These are phyloP conservation scores for Vinca major DNA, from an alignment of 305 asterid genomes.

Conservation along the genomic window DNA sequence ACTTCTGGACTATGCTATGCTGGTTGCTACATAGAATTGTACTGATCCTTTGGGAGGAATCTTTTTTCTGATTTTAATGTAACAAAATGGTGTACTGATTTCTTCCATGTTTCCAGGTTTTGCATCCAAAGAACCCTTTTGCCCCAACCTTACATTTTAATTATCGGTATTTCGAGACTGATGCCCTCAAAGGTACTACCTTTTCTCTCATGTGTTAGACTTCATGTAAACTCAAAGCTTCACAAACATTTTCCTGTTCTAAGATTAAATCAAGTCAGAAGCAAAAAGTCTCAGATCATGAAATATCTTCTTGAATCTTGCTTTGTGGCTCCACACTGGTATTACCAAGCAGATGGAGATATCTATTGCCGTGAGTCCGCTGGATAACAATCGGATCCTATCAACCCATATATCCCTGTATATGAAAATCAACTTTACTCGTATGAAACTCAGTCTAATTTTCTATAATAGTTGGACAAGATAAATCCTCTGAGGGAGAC, in stretches of 20 bases:
- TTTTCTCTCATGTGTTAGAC: background rate
- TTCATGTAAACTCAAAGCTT: background rate
- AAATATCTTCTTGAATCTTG: background rate
- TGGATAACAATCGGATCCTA: too few species aligned
- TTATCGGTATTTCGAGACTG: constrained; percentile 91
- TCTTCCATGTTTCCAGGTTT: constrained; percentile 37
- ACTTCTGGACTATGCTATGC: too few species aligned
- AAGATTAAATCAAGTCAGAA: background rate
- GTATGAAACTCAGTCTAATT: too few species aligned
- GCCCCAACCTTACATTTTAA: constrained; percentile 95
- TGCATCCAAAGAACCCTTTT: constrained; percentile 93
- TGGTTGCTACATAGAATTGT: too few species aligned
- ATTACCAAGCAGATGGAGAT: background rate
- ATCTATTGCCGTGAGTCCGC: background rate
- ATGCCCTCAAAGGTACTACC: constrained; percentile 67
- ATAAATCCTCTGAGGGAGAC: background rate
- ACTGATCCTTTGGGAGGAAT: too few species aligned
- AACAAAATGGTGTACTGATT: too few species aligned
- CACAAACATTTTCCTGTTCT: background rate
- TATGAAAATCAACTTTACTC: too few species aligned
- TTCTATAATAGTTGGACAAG: background rate
- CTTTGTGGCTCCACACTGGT: background rate
- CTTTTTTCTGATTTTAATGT: too few species aligned
- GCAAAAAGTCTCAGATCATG: background rate
- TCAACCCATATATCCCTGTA: too few species aligned